Evolutionary conservation across 2,329 filamentous ascomycete species (phyloP).

Genomic region (Neonectria magnoliae): DNA sequence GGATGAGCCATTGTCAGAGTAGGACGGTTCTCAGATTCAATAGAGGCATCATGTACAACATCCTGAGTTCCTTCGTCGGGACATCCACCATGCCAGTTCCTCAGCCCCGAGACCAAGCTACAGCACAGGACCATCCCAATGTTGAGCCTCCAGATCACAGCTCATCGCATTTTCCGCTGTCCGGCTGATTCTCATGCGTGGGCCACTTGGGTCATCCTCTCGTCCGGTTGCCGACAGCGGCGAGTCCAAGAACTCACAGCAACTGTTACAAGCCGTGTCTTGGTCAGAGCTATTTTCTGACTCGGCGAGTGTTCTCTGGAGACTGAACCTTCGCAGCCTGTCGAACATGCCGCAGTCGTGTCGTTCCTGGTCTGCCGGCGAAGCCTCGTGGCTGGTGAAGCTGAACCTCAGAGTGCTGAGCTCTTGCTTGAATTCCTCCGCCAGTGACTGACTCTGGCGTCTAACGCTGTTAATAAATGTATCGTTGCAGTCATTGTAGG

Average conservation of each 20-base stretch:
- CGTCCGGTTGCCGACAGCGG: constrained; percentile 36
- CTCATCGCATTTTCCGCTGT: constrained; percentile 9
- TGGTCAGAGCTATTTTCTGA: constrained; percentile 28
- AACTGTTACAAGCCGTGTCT: constrained; percentile 31
- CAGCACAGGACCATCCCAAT: constrained; percentile 16
- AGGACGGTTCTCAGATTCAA: constrained; percentile 43
- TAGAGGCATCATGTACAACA: constrained; percentile 50
- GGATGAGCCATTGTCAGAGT: constrained; percentile 40
- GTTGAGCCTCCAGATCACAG: constrained; percentile 31
- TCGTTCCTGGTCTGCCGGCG: constrained; percentile 11
- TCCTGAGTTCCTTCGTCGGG: constrained; percentile 13
- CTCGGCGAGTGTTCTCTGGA: constrained; percentile 31
- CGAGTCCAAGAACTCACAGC: constrained; percentile 32
- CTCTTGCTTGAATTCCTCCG: constrained; percentile 39
- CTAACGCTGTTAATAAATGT: constrained; percentile 40
- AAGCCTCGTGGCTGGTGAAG: constrained; percentile 23
- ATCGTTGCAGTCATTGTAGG: constrained; percentile 33
- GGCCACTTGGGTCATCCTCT: constrained; percentile 29
- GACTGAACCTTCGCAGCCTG: constrained; percentile 25
- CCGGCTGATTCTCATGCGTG: constrained; percentile 30
- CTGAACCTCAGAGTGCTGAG: constrained; percentile 36
- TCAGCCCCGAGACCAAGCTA: not conserved
- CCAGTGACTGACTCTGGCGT: constrained; percentile 40
- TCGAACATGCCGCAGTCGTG: constrained; percentile 4
- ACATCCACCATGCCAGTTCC: not conserved